Conservation (phyloP, 495 filamentous ascomycete species). For the Platismatia glauca region DNA sequence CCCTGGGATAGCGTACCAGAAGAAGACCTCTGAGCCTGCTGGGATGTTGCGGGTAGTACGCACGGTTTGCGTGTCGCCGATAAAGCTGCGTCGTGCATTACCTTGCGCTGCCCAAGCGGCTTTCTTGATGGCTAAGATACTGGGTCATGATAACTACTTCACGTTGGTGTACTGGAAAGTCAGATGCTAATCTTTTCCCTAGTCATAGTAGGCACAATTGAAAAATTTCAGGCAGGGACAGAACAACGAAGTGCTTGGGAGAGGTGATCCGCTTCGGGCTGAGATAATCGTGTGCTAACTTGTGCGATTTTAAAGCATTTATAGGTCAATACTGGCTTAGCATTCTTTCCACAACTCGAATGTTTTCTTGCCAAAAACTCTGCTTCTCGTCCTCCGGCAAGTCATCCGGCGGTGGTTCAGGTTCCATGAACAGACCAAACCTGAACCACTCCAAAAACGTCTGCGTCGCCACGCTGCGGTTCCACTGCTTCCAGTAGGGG, state of each 20-base stretch:
- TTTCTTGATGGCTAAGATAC: background rate
- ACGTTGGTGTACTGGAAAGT: background rate
- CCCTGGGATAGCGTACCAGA: conserved; percentile 22
- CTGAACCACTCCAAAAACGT: conserved; percentile 25
- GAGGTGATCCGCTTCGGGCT: background rate
- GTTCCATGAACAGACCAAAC: conserved; percentile 21
- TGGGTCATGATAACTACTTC: background rate
- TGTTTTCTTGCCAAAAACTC: conserved; percentile 9
- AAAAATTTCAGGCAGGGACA: background rate
- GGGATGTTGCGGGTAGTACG: conserved; percentile 41
- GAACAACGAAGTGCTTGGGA: background rate
- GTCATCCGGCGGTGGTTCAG: conserved; percentile 13
- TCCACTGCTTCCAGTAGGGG: conserved; percentile 21
- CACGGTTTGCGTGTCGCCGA: conserved; percentile 49
- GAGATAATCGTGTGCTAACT: background rate
- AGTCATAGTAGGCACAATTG: background rate
- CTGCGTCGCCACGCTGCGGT: conserved; percentile 15
- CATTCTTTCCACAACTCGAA: conserved; percentile 12
- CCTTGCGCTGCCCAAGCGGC: conserved; percentile 1
- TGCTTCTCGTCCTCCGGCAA: conserved; percentile 10
- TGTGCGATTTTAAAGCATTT: background rate
- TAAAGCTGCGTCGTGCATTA: conserved; percentile 41
- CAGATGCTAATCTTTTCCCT: background rate
- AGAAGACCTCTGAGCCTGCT: conserved; percentile 42
- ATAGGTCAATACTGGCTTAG: background rate